phyloP scores from a whole-genome alignment of 2,329 filamentous ascomycete species.

The Microsporum canis region DNA sequence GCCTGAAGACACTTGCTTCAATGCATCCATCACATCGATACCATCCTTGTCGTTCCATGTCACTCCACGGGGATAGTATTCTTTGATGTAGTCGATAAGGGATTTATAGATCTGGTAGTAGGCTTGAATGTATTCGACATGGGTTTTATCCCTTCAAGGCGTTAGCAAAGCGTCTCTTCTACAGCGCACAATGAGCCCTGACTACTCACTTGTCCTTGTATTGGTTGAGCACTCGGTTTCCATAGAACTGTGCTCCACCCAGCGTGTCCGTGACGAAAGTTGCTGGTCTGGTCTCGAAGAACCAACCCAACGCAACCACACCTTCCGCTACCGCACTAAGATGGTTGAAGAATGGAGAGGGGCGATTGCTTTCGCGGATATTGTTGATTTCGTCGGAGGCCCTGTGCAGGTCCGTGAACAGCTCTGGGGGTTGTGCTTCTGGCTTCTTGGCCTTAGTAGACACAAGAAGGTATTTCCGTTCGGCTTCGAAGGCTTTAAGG shows the following conservation, averaged over 20 bases:
- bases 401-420: slow-evolving; percentile 78
- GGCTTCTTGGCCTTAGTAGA: slow-evolving; percentile 89
- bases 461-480: slow-evolving; percentile 79
- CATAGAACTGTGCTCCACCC: slow-evolving; percentile 80
- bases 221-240: slow-evolving; percentile 85
- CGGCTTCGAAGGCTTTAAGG: slow-evolving; percentile 61
- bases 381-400: slow-evolving; percentile 67
- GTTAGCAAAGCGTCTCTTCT: slow-evolving; percentile 15
- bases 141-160: slow-evolving; percentile 54
- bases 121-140: slow-evolving; percentile 82
- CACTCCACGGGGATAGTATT: slow-evolving; percentile 67
- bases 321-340: slow-evolving; percentile 81
- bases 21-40: slow-evolving; percentile 57
- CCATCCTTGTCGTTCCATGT: slow-evolving; percentile 74
- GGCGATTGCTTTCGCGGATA: slow-evolving; percentile 70
- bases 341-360: slow-evolving; percentile 64
- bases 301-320: slow-evolving; percentile 82
- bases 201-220: slow-evolving; percentile 62
- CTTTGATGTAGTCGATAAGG: slow-evolving; percentile 71
- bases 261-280: slow-evolving; percentile 78
- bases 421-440: slow-evolving; percentile 57
- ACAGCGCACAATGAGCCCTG: background rate
- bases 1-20: slow-evolving; percentile 45
- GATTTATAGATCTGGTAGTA: slow-evolving; percentile 86
- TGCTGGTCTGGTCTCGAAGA: slow-evolving; percentile 69